Evolutionary conservation across 768 basidiomycete species (phyloP).

Genomic region (Coprinopsis strossmayeri): DNA sequence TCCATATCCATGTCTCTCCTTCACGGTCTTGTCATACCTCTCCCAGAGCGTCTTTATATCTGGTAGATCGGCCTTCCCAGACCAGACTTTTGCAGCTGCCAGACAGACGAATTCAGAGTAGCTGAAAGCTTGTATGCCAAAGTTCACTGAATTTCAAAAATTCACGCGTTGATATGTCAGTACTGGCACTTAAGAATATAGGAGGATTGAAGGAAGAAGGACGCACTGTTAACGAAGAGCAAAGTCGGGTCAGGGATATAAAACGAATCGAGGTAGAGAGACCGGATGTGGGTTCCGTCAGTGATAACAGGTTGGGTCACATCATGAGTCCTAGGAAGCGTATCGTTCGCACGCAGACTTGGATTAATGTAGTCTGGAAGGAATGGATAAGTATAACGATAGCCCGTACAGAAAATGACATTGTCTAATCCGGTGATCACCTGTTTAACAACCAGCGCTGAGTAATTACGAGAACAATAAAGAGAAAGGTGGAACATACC

Average conservation of each 20-base stretch:
- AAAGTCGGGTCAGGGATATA: slow-evolving; percentile 41
- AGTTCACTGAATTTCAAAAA: too few relatives aligned
- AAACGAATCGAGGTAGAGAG: slow-evolving; percentile 32
- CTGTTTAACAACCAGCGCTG: slow-evolving; percentile 7
- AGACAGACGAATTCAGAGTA: slow-evolving; percentile 30
- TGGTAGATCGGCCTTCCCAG: slow-evolving; percentile 28
- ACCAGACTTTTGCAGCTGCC: slow-evolving; percentile 32
- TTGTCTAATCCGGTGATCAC: slow-evolving; percentile 28
- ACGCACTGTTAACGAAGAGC: slow-evolving; percentile 30
- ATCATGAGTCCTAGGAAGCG: slow-evolving; percentile 13
- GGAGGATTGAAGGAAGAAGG: background rate
- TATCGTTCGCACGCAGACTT: slow-evolving; percentile 17
- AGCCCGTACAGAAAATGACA: slow-evolving; percentile 36
- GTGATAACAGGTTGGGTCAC: slow-evolving; percentile 28
- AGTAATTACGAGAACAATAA: background rate
- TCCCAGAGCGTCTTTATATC: slow-evolving; percentile 25
- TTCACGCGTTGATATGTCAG: background rate
- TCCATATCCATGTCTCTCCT: slow-evolving; percentile 28
- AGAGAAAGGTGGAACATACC: slow-evolving; percentile 15
- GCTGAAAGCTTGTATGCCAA: slow-evolving; percentile 33
- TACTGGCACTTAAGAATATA: background rate
- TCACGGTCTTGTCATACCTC: slow-evolving; percentile 23
- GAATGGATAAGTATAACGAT: slow-evolving; percentile 38
- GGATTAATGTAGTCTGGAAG: slow-evolving; percentile 31
- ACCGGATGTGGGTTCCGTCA: slow-evolving; percentile 32